Evolutionary conservation across 768 basidiomycete species (phyloP), one percentile per base, ranked within the genome.

Genomic region (Lentinula guzmanii): DNA sequence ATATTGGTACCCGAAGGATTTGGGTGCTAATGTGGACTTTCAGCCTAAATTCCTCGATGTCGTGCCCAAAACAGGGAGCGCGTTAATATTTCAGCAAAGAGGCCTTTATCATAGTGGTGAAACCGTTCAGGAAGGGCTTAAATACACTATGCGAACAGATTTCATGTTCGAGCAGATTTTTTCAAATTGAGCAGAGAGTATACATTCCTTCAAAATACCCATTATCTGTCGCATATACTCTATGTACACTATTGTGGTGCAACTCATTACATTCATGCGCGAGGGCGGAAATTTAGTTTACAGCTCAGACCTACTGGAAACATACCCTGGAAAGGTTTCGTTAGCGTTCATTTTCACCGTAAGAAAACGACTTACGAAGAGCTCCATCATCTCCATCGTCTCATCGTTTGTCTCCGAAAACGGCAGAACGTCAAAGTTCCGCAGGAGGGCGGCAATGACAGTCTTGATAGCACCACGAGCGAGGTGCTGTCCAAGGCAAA

Each of bases 301-400:
- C 89, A 91, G 69, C 87, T 85, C 84, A 87, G 86, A 54, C 86
- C 80, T 21, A 85, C 84, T 24, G 89, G 89, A 72, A 90, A 88
- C 64, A 89, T 84, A 42, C 90, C 86, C 89, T 90, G 61, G 11
- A 42, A 34, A 24, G 24, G 41, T 4, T 46, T 33, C 9, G 10
- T 50, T 43, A 28, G 2, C 8, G n/a, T 15, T 5, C 16, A 31
- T 55, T 53, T 34, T 55, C 58, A 45, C 65, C 60, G 28, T 34
- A 50, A 63, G 60, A 39, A 10, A 61, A 28, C 31, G 31, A 78
- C 84, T 71, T 69, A 92, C 90, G 73, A 93, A 92, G 70, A 87
- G 87, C 70, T 91, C 90, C 71, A 81, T 84, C 64, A 91, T 84
- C 60, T 86, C 85, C 90, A 92, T 92, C 64, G 82, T 87, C 68